Evolutionary conservation across 129 eudicot species (phyloP).

Genomic region (Centrapalus pauciflorus): DNA sequence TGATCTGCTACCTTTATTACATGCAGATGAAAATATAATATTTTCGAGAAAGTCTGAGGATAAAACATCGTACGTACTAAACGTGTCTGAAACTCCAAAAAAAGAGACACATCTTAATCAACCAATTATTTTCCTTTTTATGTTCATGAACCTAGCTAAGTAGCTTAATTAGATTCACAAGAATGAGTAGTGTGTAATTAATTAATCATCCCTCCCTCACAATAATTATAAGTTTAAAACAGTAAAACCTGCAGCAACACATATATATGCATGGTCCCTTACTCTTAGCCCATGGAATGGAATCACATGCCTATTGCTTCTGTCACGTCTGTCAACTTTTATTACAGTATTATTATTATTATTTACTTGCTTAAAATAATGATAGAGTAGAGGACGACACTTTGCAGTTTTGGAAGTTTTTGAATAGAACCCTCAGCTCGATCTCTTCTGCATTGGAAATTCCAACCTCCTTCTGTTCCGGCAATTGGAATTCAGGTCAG

Average conservation of each 20-base stretch:
- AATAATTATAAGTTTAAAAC: slow-evolving; percentile 19
- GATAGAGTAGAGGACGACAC: slow-evolving; percentile 23
- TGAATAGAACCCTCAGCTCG: slow-evolving; percentile 39
- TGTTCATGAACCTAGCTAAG: slow-evolving; percentile 5
- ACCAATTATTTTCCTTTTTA: neutral
- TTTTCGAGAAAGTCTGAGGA: neutral
- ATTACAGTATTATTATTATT: slow-evolving; percentile 11
- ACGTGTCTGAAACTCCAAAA: neutral
- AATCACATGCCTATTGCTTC: slow-evolving; percentile 55
- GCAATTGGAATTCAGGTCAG: slow-evolving; percentile 42
- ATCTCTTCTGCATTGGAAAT: slow-evolving; percentile 44
- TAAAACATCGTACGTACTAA: too few species aligned
- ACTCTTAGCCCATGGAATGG: slow-evolving; percentile 25
- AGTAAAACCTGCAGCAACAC: slow-evolving; percentile 38
- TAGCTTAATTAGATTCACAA: slow-evolving; percentile 11
- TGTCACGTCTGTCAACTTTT: slow-evolving; percentile 34
- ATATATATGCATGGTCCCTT: slow-evolving; percentile 33
- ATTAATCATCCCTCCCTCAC: slow-evolving; percentile 11
- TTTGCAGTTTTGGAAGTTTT: slow-evolving; percentile 22
- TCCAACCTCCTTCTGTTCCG: slow-evolving; percentile 41
- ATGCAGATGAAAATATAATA: too few species aligned
- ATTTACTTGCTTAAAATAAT: slow-evolving; percentile 20
- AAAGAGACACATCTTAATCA: neutral
- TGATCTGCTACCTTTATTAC: too few species aligned
- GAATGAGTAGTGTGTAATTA: slow-evolving; percentile 10